Percentiles rank a stretch among this genome's conserved stretches.
phyloP scores from a whole-genome alignment of 2,329 filamentous ascomycete species.

The Exophiala sideris region DNA sequence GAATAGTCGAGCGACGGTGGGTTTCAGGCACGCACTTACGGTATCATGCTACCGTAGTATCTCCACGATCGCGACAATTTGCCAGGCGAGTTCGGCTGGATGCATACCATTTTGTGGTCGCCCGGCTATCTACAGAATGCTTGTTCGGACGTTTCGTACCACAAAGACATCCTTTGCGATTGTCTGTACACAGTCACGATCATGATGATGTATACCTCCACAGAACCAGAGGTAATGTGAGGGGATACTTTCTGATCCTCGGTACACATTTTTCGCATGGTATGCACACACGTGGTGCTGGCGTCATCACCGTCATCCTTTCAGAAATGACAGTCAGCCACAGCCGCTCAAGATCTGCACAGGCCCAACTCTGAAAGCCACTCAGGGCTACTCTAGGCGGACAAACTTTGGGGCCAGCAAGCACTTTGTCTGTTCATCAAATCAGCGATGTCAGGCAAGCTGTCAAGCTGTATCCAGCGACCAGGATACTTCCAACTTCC shows the following conservation, averaged over 20 bases:
- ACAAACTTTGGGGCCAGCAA: slow-evolving; percentile 1
- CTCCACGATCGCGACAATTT: no score
- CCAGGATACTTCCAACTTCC: slow-evolving; percentile 24
- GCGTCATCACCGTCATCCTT: no score
- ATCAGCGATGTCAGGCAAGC: not conserved
- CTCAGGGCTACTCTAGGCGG: not conserved
- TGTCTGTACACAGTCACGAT: no score
- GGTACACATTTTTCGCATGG: no score
- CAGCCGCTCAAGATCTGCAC: not conserved
- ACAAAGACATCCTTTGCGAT: not conserved
- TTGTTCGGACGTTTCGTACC: not conserved
- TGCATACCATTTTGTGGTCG: not conserved
- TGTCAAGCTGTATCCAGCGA: slow-evolving; percentile 1
- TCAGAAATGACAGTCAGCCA: no score
- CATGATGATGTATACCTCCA: no score
- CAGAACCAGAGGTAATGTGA: no score
- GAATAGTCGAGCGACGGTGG: no score
- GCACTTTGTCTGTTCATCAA: not conserved
- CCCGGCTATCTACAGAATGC: slow-evolving; percentile 1
- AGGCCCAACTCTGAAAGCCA: not conserved
- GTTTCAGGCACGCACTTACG: not conserved
- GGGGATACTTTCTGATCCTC: no score
- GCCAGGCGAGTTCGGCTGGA: not conserved
- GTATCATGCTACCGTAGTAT: no score
- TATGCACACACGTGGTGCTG: no score